These are phyloP conservation scores for Nelumbo lutea DNA, from an alignment of 164 flowering plant species.

Conservation along the genomic window DNA sequence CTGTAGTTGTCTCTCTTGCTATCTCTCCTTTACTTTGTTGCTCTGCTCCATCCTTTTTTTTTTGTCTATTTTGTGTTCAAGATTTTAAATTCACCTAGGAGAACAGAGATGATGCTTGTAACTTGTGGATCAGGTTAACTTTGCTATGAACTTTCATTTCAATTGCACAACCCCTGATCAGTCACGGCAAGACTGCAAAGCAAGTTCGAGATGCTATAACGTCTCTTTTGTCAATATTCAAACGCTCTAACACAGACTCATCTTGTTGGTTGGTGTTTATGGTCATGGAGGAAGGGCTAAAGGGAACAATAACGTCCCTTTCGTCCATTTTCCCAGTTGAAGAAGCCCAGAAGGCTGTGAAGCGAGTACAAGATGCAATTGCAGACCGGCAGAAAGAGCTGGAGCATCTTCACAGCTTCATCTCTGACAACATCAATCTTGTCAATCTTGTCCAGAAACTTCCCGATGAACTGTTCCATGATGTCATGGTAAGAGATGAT, in stretches of 20 bases:
- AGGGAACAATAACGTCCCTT: conserved; percentile 68
- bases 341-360: conserved; percentile 63
- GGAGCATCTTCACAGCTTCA: conserved; percentile 39
- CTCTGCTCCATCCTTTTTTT: not conserved
- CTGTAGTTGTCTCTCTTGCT: conserved; percentile 47
- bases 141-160: conserved; percentile 74
- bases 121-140: conserved; percentile 42
- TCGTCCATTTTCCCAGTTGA: conserved; percentile 56
- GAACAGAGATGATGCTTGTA: conserved; percentile 4
- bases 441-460: conserved; percentile 70
- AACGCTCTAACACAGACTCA: too few relatives aligned
- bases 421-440: conserved; percentile 56
- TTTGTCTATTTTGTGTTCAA: not conserved
- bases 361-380: conserved; percentile 49
- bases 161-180: conserved; percentile 95
- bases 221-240: too few relatives aligned
- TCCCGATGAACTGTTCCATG: conserved; percentile 78
- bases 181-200: conserved; percentile 51
- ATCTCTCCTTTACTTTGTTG: not conserved
- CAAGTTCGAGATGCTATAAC: too few relatives aligned
- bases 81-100: not conserved
- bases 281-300: conserved; percentile 22
- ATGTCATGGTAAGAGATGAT: conserved; percentile 48
- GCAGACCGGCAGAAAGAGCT: conserved; percentile 43
- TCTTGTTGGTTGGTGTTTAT: not conserved